These are phyloP conservation scores for Sarocladium brachiariae DNA, from an alignment of 2,329 filamentous ascomycete genomes.

Conservation along the genomic window DNA sequence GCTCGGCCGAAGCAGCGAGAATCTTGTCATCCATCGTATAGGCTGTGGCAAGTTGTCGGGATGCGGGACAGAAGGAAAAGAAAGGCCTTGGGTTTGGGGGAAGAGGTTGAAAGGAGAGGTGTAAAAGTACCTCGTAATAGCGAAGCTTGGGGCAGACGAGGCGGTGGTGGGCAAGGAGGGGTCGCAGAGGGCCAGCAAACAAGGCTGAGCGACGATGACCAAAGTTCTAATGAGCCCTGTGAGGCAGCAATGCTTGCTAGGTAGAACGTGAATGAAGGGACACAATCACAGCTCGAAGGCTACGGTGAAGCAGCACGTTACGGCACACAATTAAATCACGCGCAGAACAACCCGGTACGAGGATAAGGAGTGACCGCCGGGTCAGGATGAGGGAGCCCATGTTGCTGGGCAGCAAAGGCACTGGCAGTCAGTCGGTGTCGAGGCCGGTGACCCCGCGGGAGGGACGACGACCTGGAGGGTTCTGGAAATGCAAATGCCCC, in stretches of 20 bases:
- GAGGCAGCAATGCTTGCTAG: not conserved
- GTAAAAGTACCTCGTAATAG: not conserved
- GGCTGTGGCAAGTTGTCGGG: not conserved
- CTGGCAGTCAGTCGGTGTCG: not conserved
- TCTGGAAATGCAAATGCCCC: slow-evolving; percentile 9
- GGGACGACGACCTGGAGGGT: slow-evolving; percentile 3
- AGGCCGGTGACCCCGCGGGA: slow-evolving; percentile 5
- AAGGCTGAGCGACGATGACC: not conserved
- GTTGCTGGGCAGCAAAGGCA: slow-evolving; percentile 6
- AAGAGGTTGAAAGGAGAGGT: not conserved
- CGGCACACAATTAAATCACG: not conserved
- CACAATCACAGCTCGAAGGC: not conserved
- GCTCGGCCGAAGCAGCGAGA: slow-evolving; percentile 54
- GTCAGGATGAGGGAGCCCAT: not conserved
- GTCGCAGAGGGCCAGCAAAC: not conserved
- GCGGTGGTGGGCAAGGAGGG: not conserved
- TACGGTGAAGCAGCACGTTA: not conserved
- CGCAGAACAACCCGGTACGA: not conserved
- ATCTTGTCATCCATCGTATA: slow-evolving; percentile 47
- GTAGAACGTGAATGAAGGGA: not conserved
- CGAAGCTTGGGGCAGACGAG: slow-evolving; percentile 2
- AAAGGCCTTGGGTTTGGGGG: not conserved
- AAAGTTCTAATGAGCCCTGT: not conserved
- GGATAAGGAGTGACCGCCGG: not conserved
- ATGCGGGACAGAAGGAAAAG: not conserved